phyloP scores from a whole-genome alignment of 2,329 filamentous ascomycete genomes.

The Colletotrichum falcatum region DNA sequence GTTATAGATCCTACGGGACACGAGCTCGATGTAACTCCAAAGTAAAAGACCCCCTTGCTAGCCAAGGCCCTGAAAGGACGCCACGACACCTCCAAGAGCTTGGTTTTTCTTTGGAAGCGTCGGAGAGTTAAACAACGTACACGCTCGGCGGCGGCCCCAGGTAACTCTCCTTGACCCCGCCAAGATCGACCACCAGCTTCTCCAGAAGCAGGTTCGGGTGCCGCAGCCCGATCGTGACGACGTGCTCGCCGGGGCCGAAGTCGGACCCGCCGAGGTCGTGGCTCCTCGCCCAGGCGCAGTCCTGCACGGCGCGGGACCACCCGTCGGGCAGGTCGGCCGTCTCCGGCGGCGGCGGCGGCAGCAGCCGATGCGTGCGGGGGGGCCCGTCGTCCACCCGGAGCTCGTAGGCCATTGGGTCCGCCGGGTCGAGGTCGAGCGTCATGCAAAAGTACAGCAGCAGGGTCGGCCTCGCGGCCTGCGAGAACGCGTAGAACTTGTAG shows the following conservation, averaged over 20 bases:
- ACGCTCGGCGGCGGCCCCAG: conserved; percentile 50
- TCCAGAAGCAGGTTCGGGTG: conserved; percentile 53
- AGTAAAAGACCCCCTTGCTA: no score
- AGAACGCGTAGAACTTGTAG: conserved; percentile 50
- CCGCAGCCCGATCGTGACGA: conserved; percentile 47
- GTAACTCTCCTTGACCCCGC: conserved; percentile 50
- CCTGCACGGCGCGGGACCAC: conserved; percentile 62
- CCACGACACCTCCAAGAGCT: no score
- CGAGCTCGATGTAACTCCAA: no score
- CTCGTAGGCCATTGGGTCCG: conserved; percentile 61
- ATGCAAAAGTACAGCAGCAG: conserved; percentile 53
- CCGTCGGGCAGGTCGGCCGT: conserved; percentile 56
- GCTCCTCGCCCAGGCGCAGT: conserved; percentile 61
- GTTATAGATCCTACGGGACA: no score
- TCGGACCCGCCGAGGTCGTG: conserved; percentile 45
- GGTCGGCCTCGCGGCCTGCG: conserved; percentile 42
- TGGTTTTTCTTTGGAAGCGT: no score
- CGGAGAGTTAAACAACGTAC: no score
- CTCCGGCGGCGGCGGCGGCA: conserved; percentile 47
- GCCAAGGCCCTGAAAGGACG: no score
- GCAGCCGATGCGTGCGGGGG: conserved; percentile 48
- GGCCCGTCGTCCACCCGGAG: conserved; percentile 59
- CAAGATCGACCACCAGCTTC: conserved; percentile 52
- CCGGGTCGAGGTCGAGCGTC: conserved; percentile 63
- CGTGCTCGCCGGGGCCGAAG: conserved; percentile 46